Evolutionary conservation across 805 yeast genomes (phyloP).

Genomic region (Ogataea naganishii): DNA sequence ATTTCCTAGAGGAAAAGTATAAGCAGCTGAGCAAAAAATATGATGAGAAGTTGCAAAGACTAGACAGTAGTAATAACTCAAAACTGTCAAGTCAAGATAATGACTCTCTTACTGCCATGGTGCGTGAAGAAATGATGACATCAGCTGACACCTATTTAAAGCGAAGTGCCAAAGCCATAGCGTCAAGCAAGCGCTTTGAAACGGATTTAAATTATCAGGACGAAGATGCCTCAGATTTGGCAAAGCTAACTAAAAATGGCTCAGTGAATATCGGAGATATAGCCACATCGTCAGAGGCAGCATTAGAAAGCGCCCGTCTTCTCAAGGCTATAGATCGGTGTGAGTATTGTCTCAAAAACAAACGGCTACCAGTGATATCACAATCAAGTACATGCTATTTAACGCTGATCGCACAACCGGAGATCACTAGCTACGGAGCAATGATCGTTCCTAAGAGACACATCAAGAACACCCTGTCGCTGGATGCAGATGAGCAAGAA

Average conservation of each 20-base stretch:
- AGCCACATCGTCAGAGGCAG: constrained; percentile 15
- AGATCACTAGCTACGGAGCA: constrained; percentile 21
- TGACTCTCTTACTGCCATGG: constrained; percentile 28
- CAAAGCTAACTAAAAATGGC: constrained; percentile 20
- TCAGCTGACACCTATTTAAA: constrained; percentile 8
- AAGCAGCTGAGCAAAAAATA: constrained; percentile 7
- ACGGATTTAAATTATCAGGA: constrained; percentile 35
- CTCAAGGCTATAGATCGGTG: constrained; percentile 26
- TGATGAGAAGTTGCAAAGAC: neutral
- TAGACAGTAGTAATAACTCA: neutral
- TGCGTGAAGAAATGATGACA: constrained; percentile 22
- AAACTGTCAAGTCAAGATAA: constrained; percentile 15
- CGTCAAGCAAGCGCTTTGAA: constrained; percentile 26
- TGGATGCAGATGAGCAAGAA: constrained; percentile 34
- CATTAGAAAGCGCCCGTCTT: no score
- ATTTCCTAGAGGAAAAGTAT: constrained; percentile 18
- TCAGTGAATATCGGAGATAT: constrained; percentile 18
- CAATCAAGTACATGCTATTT: constrained; percentile 27
- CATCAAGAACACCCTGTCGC: constrained; percentile 27
- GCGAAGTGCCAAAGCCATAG: constrained; percentile 23
- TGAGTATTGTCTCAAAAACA: constrained; percentile 23
- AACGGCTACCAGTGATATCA: constrained; percentile 20
- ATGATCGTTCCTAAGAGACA: constrained; percentile 36
- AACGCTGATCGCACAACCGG: constrained; percentile 32
- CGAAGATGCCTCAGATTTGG: constrained; percentile 29